Conservation (phyloP, 176 grass and related monocot genomes). For the Coix lacrymajobi region DNA sequence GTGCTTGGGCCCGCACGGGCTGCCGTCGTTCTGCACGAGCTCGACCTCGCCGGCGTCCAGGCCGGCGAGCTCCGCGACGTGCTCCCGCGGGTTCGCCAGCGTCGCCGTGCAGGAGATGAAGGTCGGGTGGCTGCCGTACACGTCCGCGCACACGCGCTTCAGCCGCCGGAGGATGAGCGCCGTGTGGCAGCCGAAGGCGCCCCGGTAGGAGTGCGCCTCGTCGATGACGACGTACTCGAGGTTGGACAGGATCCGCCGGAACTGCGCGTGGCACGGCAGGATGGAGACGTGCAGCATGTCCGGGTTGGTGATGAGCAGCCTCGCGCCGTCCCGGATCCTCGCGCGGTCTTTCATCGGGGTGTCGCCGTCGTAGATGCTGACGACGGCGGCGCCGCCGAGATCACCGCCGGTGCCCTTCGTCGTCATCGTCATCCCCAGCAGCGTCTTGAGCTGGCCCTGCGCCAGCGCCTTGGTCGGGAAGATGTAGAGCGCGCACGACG, state of each 20-base stretch:
- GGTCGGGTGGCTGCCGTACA: conserved; percentile 41
- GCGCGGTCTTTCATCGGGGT: conserved; percentile 44
- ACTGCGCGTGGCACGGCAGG: conserved; percentile 55
- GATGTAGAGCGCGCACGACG: conserved; percentile 67
- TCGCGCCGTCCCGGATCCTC: conserved; percentile 29
- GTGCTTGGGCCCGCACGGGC: conserved; percentile 54
- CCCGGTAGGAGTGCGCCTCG: conserved; percentile 73
- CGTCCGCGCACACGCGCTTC: conserved; percentile 37
- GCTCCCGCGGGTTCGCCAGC: conserved; percentile 56
- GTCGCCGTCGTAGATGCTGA: conserved; percentile 70
- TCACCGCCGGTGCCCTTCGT: neutral
- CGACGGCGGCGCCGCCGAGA: neutral
- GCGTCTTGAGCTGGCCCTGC: conserved; percentile 60
- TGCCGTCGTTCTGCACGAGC: conserved; percentile 48
- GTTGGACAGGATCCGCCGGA: conserved; percentile 50
- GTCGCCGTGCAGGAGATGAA: conserved; percentile 79
- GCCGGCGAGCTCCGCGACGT: conserved; percentile 57
- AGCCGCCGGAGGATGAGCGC: conserved; percentile 54
- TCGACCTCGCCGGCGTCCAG: conserved; percentile 35
- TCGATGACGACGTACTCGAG: conserved; percentile 63
- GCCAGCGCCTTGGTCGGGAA: conserved; percentile 83
- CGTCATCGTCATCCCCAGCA: conserved; percentile 49
- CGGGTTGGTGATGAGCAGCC: conserved; percentile 62
- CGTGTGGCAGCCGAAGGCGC: conserved; percentile 80
- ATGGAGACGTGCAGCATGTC: conserved; percentile 80